Base-by-base conservation (phyloP, 2,329 filamentous ascomycete species). In the Sphaceloma murrayae region DNA sequence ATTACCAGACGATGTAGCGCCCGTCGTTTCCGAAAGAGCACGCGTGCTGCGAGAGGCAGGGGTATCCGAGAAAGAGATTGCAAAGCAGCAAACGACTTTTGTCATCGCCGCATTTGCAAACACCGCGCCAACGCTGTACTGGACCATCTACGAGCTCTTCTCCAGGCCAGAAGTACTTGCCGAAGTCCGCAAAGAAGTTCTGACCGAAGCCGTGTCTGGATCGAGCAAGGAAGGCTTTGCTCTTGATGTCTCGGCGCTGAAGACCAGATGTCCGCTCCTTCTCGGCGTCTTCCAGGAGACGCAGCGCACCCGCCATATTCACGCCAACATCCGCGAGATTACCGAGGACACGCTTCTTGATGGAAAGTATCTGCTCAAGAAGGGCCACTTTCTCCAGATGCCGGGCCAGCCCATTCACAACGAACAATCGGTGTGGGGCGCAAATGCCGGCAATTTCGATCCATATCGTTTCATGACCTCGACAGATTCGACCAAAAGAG, bases 271-370 rank as follows among this genome's bases (percentile, higher is more conserved):
- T 32, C 62, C 61, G 0, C 49, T 64, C 2, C 52, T 64, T 0
- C 30, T 66, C 2, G 63, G 62, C 2, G 49, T 57, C 0, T 58
- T 60, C 40, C 60, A 67, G 30, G 64, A 67, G 49, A 59, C 56
- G 10, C 53, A 62, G 19, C 62, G 64, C 3, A 44, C 49, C 4
- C 52, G 57, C 8, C 51, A 53, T 2, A 50, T 51, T 10, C 46
- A 56, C 14, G 53, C 57, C 2, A 54, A 52, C 8, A 54, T 57
- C 2, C 61, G 64, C 22, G 36, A 54, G 3, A 56, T 67, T 0
- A 52, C 51, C 2, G 46, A 58, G 3, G 64, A 69, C 17, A 61
- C 56, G 0, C 17, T 62, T 0, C 46, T 68, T 2, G 58, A 61
- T 7, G 55, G 52, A 2, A 52, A 53, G 18, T 62, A 62, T 13